Percentiles rank a stretch among this genome's conserved stretches.
Conservation (phyloP, 1,284 basidiomycete genomes). For the Cryptococcus maquisensis region DNA sequence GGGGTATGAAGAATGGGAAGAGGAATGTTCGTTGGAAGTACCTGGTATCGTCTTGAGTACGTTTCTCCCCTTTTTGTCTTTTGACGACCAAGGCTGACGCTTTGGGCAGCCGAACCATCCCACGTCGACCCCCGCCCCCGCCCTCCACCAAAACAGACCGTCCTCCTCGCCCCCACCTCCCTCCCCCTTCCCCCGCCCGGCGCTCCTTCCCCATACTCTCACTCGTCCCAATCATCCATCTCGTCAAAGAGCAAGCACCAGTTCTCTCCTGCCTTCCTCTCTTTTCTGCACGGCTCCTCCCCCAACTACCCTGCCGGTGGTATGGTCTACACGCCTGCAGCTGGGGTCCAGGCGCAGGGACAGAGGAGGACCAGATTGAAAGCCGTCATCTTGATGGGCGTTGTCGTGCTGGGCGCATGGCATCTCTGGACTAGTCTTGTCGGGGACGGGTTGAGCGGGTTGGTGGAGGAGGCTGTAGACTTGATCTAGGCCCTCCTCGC, state of each 20-base stretch:
- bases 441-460: neutral
- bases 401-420: slow-evolving; percentile 13
- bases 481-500: neutral
- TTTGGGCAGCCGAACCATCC: slow-evolving; percentile 14
- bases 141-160: slow-evolving; percentile 22
- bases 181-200: slow-evolving; percentile 6
- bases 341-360: neutral
- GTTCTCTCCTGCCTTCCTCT: slow-evolving; percentile 11
- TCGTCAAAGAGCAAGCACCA: neutral
- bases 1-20: slow-evolving; percentile 1
- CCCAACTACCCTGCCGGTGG: no score
- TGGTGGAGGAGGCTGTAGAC: slow-evolving; percentile 10
- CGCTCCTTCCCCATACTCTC: neutral
- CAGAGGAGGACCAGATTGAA: slow-evolving; percentile 1
- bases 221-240: neutral
- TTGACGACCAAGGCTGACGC: neutral
- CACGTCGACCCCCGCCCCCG: slow-evolving; percentile 12
- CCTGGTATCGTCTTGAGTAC: slow-evolving; percentile 25
- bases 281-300: slow-evolving; percentile 1
- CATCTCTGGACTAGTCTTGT: slow-evolving; percentile 14
- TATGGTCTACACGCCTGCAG: neutral
- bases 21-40: slow-evolving; percentile 13
- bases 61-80: neutral
- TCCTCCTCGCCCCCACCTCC: slow-evolving; percentile 24
- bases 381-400: slow-evolving; percentile 4